Conservation (phyloP, 1,139 yeast species). For the Yamadazyma sp. region DNA sequence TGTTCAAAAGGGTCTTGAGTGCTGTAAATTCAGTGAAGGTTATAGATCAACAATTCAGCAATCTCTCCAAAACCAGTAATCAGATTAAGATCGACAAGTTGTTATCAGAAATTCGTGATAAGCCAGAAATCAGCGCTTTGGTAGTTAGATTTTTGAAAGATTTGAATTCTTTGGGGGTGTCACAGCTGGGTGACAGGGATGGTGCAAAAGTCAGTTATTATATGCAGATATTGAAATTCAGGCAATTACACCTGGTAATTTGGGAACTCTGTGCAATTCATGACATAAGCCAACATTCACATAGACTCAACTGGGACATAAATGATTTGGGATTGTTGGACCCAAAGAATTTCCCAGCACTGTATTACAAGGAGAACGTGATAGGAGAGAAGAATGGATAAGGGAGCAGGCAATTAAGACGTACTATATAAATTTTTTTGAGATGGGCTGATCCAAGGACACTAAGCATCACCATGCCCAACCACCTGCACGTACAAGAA, state of each 20-base stretch:
- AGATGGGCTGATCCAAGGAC: too few relatives aligned
- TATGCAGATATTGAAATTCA: constrained; percentile 19
- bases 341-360: constrained; percentile 34
- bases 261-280: constrained; percentile 38
- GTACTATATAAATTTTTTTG: too few relatives aligned
- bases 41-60: constrained; percentile 27
- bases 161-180: constrained; percentile 33
- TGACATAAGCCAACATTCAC: constrained; percentile 34
- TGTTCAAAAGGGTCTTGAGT: constrained; percentile 20
- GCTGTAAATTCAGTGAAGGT: constrained; percentile 30
- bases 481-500: too few relatives aligned
- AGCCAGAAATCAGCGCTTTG: constrained; percentile 33
- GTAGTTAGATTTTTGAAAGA: constrained; percentile 34
- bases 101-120: constrained; percentile 23
- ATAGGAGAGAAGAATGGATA: not conserved
- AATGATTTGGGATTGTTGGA: constrained; percentile 39
- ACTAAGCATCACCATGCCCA: too few relatives aligned
- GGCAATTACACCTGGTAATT: constrained; percentile 36
- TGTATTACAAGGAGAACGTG: constrained; percentile 6
- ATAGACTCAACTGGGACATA: constrained; percentile 26
- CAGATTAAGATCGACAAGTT: constrained; percentile 24
- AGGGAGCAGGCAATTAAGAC: too few relatives aligned
- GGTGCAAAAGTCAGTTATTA: constrained; percentile 20
- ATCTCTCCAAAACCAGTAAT: constrained; percentile 20
- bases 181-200: constrained; percentile 13